A percentile compares a stretch with the other conserved stretches of the same genome.
Evolutionary conservation across 2,329 filamentous ascomycete species (phyloP).

Genomic region (Ambrosiella cleistominuta): DNA sequence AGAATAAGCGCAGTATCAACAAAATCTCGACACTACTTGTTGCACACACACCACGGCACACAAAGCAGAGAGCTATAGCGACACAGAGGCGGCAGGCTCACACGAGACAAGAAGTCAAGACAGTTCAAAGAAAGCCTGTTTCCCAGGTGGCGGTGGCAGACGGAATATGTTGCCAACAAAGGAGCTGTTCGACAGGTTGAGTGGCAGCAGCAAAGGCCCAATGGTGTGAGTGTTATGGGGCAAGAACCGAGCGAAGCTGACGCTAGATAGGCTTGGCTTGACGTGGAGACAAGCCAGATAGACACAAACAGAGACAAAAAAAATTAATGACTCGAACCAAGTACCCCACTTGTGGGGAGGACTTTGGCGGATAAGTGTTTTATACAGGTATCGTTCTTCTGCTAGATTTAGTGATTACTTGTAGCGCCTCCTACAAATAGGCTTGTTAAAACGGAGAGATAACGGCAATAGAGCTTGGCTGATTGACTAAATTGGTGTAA

Average conservation of each 20-base stretch:
- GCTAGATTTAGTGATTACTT: not conserved
- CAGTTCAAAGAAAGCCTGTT: too few species aligned
- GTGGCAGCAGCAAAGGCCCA: too few species aligned
- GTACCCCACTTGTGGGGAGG: not conserved
- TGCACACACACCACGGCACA: too few species aligned
- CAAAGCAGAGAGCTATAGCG: too few species aligned
- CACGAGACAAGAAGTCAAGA: too few species aligned
- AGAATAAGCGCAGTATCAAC: not conserved
- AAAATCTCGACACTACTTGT: not conserved
- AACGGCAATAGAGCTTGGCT: not conserved
- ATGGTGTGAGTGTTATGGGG: too few species aligned
- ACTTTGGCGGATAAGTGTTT: not conserved
- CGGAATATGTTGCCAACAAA: too few species aligned
- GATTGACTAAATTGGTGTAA: not conserved
- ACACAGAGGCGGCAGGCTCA: too few species aligned
- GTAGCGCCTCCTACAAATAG: not conserved
- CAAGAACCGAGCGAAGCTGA: not conserved
- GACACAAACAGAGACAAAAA: not conserved
- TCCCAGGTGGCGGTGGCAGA: too few species aligned
- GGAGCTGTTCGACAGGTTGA: too few species aligned
- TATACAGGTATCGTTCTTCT: not conserved
- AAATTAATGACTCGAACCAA: not conserved
- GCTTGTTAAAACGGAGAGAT: not conserved
- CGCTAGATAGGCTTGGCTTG: not conserved
- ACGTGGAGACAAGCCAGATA: not conserved